These are phyloP conservation scores for Leishmania martiniquensis DNA, from an alignment of 208 protist species.

Conservation along the genomic window DNA sequence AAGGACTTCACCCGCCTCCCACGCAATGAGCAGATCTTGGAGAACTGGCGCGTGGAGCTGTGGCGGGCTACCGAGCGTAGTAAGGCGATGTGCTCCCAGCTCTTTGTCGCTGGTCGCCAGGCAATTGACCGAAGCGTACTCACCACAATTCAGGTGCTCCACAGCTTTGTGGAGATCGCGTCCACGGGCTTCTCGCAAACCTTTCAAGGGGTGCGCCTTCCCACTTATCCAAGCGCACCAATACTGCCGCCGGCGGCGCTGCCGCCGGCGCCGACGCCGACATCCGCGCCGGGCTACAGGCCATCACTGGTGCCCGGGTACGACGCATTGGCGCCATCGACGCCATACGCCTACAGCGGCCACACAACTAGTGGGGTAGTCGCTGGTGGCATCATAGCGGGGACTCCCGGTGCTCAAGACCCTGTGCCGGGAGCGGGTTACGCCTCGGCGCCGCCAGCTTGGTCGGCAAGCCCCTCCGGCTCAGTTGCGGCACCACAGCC, in stretches of 20 bases:
- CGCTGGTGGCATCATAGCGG: not conserved
- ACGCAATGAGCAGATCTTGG: slow-evolving; percentile 77
- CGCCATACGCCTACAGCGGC: not conserved
- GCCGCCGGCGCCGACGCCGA: slow-evolving; percentile 46
- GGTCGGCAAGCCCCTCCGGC: not conserved
- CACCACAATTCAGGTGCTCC: slow-evolving; percentile 52
- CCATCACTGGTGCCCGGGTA: not conserved
- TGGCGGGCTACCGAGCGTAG: slow-evolving; percentile 69
- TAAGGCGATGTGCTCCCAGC: slow-evolving; percentile 60
- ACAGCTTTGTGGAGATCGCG: slow-evolving; percentile 56
- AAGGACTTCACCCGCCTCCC: slow-evolving; percentile 72
- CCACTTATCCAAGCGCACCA: slow-evolving; percentile 46
- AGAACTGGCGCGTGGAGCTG: slow-evolving; percentile 79
- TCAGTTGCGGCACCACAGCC: not conserved
- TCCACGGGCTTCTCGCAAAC: slow-evolving; percentile 50
- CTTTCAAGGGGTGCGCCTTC: slow-evolving; percentile 51
- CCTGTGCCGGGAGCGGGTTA: not conserved
- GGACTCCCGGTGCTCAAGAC: not conserved
- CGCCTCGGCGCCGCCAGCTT: slow-evolving; percentile 2
- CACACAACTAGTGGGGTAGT: not conserved
- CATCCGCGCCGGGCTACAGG: slow-evolving; percentile 19
- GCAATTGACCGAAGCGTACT: slow-evolving; percentile 69
- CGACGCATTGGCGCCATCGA: not conserved
- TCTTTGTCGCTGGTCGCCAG: slow-evolving; percentile 63
- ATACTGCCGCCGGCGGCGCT: slow-evolving; percentile 59